phyloP scores from a whole-genome alignment of 2,329 filamentous ascomycete species.

The Zymoseptoria pseudotritici region DNA sequence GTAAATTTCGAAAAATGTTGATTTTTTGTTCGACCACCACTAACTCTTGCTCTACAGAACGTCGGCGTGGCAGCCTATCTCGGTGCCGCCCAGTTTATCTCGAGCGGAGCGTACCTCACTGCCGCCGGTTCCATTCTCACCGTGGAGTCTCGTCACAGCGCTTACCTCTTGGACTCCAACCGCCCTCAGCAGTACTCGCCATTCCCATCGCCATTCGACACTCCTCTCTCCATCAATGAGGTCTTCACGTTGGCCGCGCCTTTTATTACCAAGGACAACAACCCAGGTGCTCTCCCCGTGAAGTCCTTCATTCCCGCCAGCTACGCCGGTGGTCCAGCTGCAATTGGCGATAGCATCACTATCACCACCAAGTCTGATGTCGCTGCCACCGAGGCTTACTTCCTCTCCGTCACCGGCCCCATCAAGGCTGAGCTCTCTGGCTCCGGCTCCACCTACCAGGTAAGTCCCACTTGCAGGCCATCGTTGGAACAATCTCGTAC shows the following conservation, averaged over 20 bases:
- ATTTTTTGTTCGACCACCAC: slow-evolving; percentile 9
- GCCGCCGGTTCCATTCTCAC: slow-evolving; percentile 56
- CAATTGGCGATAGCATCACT: slow-evolving; percentile 13
- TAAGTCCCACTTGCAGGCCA: not conserved
- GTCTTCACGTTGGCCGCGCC: slow-evolving; percentile 57
- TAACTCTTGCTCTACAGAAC: not conserved
- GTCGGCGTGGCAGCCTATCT: slow-evolving; percentile 56
- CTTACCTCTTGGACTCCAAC: slow-evolving; percentile 43
- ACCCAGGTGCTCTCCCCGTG: slow-evolving; percentile 43
- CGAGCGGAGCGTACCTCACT: slow-evolving; percentile 51
- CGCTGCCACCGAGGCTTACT: slow-evolving; percentile 16
- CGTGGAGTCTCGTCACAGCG: slow-evolving; percentile 57
- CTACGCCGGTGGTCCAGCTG: slow-evolving; percentile 6
- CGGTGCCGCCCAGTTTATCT: slow-evolving; percentile 53
- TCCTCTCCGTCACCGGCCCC: slow-evolving; percentile 22
- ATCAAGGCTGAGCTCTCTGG: slow-evolving; percentile 18
- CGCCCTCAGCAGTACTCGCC: slow-evolving; percentile 36
- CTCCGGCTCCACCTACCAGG: slow-evolving; percentile 10
- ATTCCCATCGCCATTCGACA: slow-evolving; percentile 54
- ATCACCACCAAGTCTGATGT: slow-evolving; percentile 14
- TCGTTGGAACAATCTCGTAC: not conserved
- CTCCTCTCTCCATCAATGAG: slow-evolving; percentile 50
- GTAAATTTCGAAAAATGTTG: slow-evolving; percentile 11
- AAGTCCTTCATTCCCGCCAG: slow-evolving; percentile 34
- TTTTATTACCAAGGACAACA: slow-evolving; percentile 49